These are phyloP conservation scores for Diversispora epigaea DNA, from an alignment of 192 early-diverging fungal genomes.

Conservation along the genomic window DNA sequence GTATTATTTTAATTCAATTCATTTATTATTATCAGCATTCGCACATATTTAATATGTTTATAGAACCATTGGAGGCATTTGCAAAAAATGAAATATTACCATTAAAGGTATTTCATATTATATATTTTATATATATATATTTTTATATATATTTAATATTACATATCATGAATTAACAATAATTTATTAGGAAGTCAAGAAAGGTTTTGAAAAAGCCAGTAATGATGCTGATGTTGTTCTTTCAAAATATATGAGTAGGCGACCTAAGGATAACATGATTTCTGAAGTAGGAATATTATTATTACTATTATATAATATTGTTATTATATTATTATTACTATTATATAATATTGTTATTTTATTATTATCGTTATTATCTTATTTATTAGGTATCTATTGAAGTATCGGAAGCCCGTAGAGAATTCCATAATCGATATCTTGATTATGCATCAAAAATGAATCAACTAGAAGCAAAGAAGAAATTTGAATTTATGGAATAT, in stretches of 20 bases:
- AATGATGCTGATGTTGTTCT: slow-evolving; percentile 63
- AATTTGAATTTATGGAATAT: slow-evolving; percentile 72
- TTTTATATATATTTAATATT: not conserved
- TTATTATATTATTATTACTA: not conserved
- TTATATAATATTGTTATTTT: not conserved
- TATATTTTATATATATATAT: not conserved
- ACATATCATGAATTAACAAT: not conserved
- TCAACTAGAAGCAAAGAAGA: slow-evolving; percentile 69
- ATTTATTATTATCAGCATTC: slow-evolving; percentile 46
- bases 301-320: slow-evolving; percentile 6
- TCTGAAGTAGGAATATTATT: slow-evolving; percentile 51
- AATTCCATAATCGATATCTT: slow-evolving; percentile 61
- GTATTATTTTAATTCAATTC: not conserved
- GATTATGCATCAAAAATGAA: slow-evolving; percentile 72
- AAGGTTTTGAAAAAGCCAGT: slow-evolving; percentile 59
- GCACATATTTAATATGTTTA: slow-evolving; percentile 68
- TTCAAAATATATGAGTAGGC: slow-evolving; percentile 60
- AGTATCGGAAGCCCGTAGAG: slow-evolving; percentile 61
- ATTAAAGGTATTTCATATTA: slow-evolving; percentile 44
- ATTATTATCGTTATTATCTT: not conserved
- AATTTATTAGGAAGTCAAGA: slow-evolving; percentile 52
- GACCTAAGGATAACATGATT: slow-evolving; percentile 57
- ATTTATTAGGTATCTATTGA: slow-evolving; percentile 53
- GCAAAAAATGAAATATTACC: slow-evolving; percentile 53
- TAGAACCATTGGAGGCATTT: slow-evolving; percentile 67